These are phyloP conservation scores for Rubia balearica DNA, from an alignment of 305 asterid genomes.

Conservation along the genomic window DNA sequence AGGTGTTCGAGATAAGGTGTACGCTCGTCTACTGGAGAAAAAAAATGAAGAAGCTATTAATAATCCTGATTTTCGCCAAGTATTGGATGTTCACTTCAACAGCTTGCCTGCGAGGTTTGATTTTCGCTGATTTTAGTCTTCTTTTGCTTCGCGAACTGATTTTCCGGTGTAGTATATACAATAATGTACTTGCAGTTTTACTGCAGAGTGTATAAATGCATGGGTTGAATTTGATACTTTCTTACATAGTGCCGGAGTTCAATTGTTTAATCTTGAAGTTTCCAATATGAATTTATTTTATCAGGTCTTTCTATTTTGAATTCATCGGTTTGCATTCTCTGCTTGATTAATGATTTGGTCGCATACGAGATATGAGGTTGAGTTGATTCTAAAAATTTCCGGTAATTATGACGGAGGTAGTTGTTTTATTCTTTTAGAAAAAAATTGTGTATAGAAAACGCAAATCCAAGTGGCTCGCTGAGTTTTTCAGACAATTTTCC, in stretches of 20 bases:
- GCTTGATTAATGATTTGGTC: neutral
- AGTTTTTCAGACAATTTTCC: conserved; percentile 1
- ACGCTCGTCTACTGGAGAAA: conserved; percentile 53
- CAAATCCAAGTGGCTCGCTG: neutral
- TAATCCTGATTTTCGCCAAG: conserved; percentile 60
- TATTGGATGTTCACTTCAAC: conserved; percentile 73
- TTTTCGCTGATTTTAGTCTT: neutral
- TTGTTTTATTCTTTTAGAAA: neutral
- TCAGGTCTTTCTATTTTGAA: neutral
- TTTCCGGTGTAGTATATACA: neutral
- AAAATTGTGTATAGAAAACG: neutral
- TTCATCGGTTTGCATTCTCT: neutral
- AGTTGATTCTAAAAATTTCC: neutral
- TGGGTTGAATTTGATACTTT: neutral
- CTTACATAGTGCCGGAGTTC: neutral
- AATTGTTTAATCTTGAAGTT: neutral
- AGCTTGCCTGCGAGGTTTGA: conserved; percentile 76
- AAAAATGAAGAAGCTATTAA: conserved; percentile 56
- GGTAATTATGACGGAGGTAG: neutral
- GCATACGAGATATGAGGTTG: neutral
- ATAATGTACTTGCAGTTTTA: neutral
- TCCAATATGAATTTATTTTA: too few relatives aligned
- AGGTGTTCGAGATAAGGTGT: conserved; percentile 59
- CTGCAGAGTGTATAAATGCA: neutral
- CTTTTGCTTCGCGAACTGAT: neutral